Conservation (phyloP, 345 rosid species). For the Ceriops tagal region DNA sequence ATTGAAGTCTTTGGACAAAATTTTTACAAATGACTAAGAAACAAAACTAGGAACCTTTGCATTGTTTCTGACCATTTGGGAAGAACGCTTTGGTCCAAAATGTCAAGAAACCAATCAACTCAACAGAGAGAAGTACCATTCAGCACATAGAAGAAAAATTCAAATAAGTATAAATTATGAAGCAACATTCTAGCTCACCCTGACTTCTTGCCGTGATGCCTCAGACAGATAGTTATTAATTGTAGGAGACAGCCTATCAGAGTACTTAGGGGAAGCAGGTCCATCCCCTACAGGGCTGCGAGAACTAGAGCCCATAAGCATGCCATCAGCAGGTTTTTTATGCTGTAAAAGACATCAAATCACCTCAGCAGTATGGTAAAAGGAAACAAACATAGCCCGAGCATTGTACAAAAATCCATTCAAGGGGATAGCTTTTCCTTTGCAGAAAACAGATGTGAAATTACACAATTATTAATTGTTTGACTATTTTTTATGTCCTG, state of each 20-base stretch:
- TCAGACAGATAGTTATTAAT: slow-evolving; percentile 89
- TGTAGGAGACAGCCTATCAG: slow-evolving; percentile 97
- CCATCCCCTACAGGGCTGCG: slow-evolving; percentile 82
- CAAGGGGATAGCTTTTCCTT: too few species aligned
- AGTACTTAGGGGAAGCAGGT: slow-evolving; percentile 90
- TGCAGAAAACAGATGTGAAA: too few species aligned
- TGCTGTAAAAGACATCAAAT: slow-evolving; percentile 52
- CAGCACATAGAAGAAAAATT: background rate
- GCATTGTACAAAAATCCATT: background rate
- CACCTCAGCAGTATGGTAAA: slow-evolving; percentile 5
- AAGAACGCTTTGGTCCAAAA: background rate
- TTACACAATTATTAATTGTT: too few species aligned
- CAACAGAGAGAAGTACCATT: background rate
- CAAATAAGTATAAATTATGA: background rate
- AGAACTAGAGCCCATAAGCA: slow-evolving; percentile 83
- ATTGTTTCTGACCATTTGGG: background rate
- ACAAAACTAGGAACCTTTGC: background rate
- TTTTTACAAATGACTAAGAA: too few species aligned
- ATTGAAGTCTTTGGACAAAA: background rate
- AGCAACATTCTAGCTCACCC: slow-evolving; percentile 41
- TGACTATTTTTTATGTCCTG: too few species aligned
- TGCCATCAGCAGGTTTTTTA: slow-evolving; percentile 81
- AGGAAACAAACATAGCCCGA: background rate
- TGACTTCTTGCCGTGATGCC: slow-evolving; percentile 97
- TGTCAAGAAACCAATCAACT: too few species aligned